These are phyloP conservation scores for Fusarium tanahbumbuense DNA, from an alignment of 2,329 filamentous ascomycete genomes.

Conservation along the genomic window DNA sequence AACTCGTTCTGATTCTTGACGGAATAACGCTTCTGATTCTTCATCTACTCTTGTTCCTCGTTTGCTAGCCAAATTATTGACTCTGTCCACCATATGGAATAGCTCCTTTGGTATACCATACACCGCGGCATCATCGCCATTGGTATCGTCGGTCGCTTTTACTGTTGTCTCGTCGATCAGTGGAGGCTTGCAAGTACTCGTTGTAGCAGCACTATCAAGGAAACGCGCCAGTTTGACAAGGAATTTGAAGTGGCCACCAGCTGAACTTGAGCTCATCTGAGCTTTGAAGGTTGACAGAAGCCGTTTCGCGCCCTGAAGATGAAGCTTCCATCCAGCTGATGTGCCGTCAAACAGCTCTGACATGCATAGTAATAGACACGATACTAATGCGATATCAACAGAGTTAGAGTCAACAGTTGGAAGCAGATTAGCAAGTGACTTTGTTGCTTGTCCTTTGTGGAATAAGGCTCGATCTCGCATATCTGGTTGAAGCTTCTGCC, in stretches of 20 bases:
- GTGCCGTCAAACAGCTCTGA: slow-evolving; percentile 7
- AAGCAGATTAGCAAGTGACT: not conserved
- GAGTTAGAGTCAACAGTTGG: not conserved
- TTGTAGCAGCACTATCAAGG: slow-evolving; percentile 4
- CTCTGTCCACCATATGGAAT: slow-evolving; percentile 12
- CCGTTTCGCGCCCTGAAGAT: not conserved
- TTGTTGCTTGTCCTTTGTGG: slow-evolving; percentile 3
- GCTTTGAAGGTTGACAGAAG: not conserved
- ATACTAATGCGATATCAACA: slow-evolving; percentile 3
- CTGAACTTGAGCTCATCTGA: not conserved
- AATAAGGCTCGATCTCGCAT: slow-evolving; percentile 8
- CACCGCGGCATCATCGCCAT: not conserved
- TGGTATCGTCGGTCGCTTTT: not conserved
- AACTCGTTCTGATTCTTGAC: not conserved
- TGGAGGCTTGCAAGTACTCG: slow-evolving; percentile 8
- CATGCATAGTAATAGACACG: slow-evolving; percentile 1
- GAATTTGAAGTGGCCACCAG: not conserved
- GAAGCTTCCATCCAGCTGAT: slow-evolving; percentile 10
- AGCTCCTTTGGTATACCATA: slow-evolving; percentile 13
- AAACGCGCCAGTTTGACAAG: slow-evolving; percentile 5
- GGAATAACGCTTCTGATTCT: not conserved
- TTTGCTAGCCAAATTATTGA: slow-evolving; percentile 5
- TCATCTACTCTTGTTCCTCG: slow-evolving; percentile 13
- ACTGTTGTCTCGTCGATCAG: slow-evolving; percentile 5
- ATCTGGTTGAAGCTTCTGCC: slow-evolving; percentile 12